phyloP scores from a whole-genome alignment of 305 asterid genomes.

The Andrographis paniculata region DNA sequence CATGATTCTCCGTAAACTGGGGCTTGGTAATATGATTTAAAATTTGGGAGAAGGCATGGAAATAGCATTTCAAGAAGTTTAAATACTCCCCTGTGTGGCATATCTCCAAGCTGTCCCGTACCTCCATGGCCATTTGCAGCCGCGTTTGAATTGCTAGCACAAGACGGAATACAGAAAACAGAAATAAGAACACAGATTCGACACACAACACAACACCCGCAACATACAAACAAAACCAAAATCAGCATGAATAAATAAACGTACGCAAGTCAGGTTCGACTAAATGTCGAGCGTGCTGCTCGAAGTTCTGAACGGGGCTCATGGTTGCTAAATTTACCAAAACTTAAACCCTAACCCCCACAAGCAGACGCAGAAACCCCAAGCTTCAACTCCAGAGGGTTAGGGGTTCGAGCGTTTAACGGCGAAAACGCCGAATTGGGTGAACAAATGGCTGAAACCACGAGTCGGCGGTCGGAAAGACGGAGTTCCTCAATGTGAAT shows the following conservation, averaged over 20 bases:
- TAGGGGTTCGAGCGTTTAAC: too few relatives aligned
- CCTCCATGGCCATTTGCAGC: constrained; percentile 98
- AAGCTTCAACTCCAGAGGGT: constrained; percentile 16
- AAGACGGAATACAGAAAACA: constrained; percentile 8
- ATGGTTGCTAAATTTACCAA: constrained; percentile 29
- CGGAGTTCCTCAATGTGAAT: not conserved
- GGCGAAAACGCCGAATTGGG: too few relatives aligned
- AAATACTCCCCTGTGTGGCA: constrained; percentile 99
- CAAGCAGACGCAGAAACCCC: constrained; percentile 1
- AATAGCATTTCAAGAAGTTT: constrained; percentile 83
- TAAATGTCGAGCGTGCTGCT: constrained; percentile 84
- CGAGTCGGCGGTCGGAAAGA: constrained; percentile 2
- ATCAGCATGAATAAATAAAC: constrained; percentile 10
- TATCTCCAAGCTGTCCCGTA: constrained; percentile 95
- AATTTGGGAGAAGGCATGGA: constrained; percentile 79
- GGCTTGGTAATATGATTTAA: constrained; percentile 78
- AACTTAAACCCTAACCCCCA: constrained; percentile 13
- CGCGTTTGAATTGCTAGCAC: constrained; percentile 76
- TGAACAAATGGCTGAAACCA: too few relatives aligned
- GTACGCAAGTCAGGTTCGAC: constrained; percentile 72
- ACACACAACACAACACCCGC: constrained; percentile 13
- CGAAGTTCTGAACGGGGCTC: constrained; percentile 97
- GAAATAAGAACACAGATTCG: not conserved
- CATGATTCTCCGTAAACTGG: constrained; percentile 68
- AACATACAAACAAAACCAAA: constrained; percentile 2